phyloP scores from a whole-genome alignment of 805 yeast species.

The Lipomyces sp. region DNA sequence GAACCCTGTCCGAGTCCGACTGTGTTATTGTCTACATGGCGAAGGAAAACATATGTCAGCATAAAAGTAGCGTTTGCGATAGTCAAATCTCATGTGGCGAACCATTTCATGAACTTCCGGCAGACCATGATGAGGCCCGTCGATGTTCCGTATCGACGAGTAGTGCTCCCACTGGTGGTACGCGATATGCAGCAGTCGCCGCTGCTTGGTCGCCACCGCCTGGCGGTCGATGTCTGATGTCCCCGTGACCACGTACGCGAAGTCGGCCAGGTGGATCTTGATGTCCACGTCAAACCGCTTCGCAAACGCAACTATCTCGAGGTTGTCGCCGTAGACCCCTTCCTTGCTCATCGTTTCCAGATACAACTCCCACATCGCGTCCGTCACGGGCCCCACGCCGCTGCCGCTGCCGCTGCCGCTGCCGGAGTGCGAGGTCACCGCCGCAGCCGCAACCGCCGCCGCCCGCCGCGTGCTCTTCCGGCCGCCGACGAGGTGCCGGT shows the following conservation, averaged over 20 bases:
- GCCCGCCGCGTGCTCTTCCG: constrained; percentile 20
- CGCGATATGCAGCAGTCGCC: constrained; percentile 37
- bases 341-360: constrained; percentile 39
- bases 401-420: neutral
- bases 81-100: neutral
- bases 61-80: neutral
- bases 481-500: constrained; percentile 3
- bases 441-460: constrained; percentile 8
- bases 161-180: constrained; percentile 47
- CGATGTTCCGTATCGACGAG: constrained; percentile 41
- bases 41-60: neutral
- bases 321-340: constrained; percentile 44
- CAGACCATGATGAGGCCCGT: constrained; percentile 40
- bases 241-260: constrained; percentile 37
- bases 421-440: constrained; percentile 5
- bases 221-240: neutral
- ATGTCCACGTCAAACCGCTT: constrained; percentile 36
- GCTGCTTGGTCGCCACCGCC: neutral
- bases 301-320: constrained; percentile 44
- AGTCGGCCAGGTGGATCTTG: constrained; percentile 41
- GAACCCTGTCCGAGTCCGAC: constrained; percentile 9
- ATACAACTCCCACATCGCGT: constrained; percentile 39
- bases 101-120: constrained; percentile 31
- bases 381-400: neutral
- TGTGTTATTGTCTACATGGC: constrained; percentile 3